phyloP scores from a whole-genome alignment of 2,329 filamentous ascomycete genomes.

The Penicillium sp. region DNA sequence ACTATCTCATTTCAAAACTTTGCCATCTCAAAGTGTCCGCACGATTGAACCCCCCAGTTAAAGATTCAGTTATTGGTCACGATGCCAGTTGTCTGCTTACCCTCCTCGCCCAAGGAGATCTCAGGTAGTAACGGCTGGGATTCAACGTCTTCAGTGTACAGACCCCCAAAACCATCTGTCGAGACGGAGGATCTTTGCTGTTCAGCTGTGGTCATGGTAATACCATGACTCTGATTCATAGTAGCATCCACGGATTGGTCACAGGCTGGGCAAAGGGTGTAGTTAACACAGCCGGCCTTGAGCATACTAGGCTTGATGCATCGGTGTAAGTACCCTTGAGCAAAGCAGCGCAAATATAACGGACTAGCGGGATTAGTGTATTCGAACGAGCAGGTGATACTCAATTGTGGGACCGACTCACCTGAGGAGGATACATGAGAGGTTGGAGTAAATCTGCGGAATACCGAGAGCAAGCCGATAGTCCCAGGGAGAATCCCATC shows the following conservation, averaged over 20 bases:
- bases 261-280: not conserved
- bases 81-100: not conserved
- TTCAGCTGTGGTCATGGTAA: too few species aligned
- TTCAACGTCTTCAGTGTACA: not conserved
- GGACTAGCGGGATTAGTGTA: not conserved
- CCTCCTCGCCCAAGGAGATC: not conserved
- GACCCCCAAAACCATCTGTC: not conserved
- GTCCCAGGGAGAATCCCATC: not conserved
- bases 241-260: not conserved
- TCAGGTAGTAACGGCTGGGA: not conserved
- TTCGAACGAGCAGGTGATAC: too few species aligned
- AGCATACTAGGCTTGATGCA: not conserved
- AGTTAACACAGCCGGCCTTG: not conserved
- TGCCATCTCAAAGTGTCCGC: not conserved
- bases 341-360: not conserved
- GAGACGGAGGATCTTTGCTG: not conserved
- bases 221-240: not conserved
- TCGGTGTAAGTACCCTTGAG: not conserved
- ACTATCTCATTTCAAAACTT: too few species aligned
- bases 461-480: not conserved
- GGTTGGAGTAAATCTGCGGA: constrained; percentile 3
- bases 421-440: not conserved
- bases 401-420: not conserved
- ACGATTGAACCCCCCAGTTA: too few species aligned
- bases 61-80: not conserved